Conservation (phyloP, 2,329 filamentous ascomycete species). For the Phoma sp. region DNA sequence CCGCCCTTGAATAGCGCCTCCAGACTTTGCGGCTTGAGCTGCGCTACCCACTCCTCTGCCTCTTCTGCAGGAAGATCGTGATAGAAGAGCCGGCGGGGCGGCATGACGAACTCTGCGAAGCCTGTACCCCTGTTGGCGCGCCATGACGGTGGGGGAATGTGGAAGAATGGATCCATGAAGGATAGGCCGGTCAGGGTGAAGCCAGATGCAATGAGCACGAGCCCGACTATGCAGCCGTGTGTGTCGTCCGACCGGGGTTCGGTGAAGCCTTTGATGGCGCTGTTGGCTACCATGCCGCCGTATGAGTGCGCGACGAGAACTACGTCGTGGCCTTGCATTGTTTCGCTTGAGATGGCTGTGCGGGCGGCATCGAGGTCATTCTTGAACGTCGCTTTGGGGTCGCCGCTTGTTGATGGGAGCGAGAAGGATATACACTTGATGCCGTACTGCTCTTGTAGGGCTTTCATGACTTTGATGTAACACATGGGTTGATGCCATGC, state of each 20-base stretch:
- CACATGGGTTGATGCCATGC: slow-evolving; percentile 22
- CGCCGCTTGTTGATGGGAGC: slow-evolving; percentile 17
- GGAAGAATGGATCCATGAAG: slow-evolving; percentile 22
- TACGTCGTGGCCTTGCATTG: slow-evolving; percentile 44
- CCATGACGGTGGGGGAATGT: slow-evolving; percentile 19
- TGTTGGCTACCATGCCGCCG: slow-evolving; percentile 55
- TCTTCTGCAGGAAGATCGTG: slow-evolving; percentile 57
- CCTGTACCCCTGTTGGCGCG: slow-evolving; percentile 41
- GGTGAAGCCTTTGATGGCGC: slow-evolving; percentile 54
- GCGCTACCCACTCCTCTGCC: slow-evolving; percentile 50
- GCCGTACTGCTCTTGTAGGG: slow-evolving; percentile 5
- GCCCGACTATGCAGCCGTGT: slow-evolving; percentile 15
- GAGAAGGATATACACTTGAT: slow-evolving; percentile 13
- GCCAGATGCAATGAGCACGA: slow-evolving; percentile 24
- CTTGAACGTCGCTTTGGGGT: slow-evolving; percentile 20
- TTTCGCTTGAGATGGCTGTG: slow-evolving; percentile 12
- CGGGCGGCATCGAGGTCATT: slow-evolving; percentile 21
- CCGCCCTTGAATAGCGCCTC: slow-evolving; percentile 55
- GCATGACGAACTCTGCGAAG: slow-evolving; percentile 48
- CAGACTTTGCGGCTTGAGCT: slow-evolving; percentile 52
- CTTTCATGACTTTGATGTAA: slow-evolving; percentile 18
- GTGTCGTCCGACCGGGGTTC: not conserved
- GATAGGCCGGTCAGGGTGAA: slow-evolving; percentile 22
- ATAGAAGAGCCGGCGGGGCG: slow-evolving; percentile 55
- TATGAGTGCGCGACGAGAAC: slow-evolving; percentile 59